Conservation (phyloP, 140 eudicot genomes). For the Cichorium intybus region DNA sequence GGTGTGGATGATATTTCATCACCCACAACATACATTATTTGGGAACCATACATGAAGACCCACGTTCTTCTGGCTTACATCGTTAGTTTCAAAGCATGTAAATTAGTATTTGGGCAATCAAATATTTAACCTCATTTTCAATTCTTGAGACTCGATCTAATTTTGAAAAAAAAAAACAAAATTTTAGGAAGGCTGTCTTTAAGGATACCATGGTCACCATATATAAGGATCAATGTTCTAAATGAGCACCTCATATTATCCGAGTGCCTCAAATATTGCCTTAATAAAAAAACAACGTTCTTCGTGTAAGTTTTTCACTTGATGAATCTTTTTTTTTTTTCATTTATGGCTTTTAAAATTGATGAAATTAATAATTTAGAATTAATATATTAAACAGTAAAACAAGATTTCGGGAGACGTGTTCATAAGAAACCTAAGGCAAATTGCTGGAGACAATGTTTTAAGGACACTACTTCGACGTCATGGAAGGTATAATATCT, state of each 20-base stretch:
- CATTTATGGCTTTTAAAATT: neutral
- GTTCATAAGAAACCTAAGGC: constrained; percentile 31
- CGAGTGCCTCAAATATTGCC: constrained; percentile 32
- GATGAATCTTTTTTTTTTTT: neutral
- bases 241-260: constrained; percentile 31
- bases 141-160: too few species aligned
- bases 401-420: constrained; percentile 29
- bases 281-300: constrained; percentile 24
- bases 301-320: constrained; percentile 31
- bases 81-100: constrained; percentile 38
- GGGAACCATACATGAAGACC: constrained; percentile 61
- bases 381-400: constrained; percentile 13
- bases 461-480: too few species aligned
- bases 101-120: too few species aligned
- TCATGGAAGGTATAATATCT: too few species aligned
- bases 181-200: constrained; percentile 20
- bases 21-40: constrained; percentile 52
- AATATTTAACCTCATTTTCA: too few species aligned
- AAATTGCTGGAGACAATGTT: constrained; percentile 38
- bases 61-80: constrained; percentile 47
- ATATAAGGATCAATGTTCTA: constrained; percentile 33
- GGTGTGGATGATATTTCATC: constrained; percentile 47
- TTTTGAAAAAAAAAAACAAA: too few species aligned
- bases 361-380: neutral
- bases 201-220: constrained; percentile 33